Evolutionary conservation across 2,329 filamentous ascomycete species (phyloP), one percentile per base, ranked within the genome.

Genomic region (Exophiala lecanii-corni): DNA sequence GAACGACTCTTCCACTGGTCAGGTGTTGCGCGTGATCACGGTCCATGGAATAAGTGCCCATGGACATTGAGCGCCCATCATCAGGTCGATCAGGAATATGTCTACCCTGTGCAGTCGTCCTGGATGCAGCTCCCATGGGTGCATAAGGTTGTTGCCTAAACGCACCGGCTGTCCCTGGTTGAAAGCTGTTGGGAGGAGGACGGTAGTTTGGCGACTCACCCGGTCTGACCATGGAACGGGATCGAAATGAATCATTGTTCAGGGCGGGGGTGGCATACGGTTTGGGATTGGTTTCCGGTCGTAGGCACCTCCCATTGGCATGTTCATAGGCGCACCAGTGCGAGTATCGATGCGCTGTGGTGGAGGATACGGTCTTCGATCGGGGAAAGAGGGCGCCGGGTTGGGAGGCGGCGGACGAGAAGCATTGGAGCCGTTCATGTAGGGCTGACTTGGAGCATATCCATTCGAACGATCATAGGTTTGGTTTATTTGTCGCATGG

Each of bases 41-140:
- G 55, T 94, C 87, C 25, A 49, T 30, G 41, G 82, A 75, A 55
- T 88, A 86, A 7, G 86, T 87, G 4, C 84, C 92, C 83, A 98
- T 84, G 34, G 91, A 95, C 92, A 97, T 97, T 51, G 92, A 82
- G 45, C 92, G 80, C 64, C 97, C 91, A 57, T 97, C 91, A 43
- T 94, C 87, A 49, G 89, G 85, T 41, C 91, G 81, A 61, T 96
- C 89, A 1, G 92, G 92, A 6, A 98, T 89, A 25, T 92, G 74
- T 48, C 92, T 79, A 21, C 92, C 92, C 62, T 96, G 89, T 6
- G 89, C 87, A 2, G 92, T 98, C 36, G 88, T 94, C 49, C 88
- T 82, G 55, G 80, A 47, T 71, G 54, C 36, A 33, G 17, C 34
- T 53, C 72, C 51, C 68, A 70, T 56, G 31, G 63, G 51, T 44